Percentiles rank a stretch among this genome's conserved stretches.
These are phyloP conservation scores for Phytophthora citricola DNA, from an alignment of 352 stramenopile genomes.

Conservation along the genomic window DNA sequence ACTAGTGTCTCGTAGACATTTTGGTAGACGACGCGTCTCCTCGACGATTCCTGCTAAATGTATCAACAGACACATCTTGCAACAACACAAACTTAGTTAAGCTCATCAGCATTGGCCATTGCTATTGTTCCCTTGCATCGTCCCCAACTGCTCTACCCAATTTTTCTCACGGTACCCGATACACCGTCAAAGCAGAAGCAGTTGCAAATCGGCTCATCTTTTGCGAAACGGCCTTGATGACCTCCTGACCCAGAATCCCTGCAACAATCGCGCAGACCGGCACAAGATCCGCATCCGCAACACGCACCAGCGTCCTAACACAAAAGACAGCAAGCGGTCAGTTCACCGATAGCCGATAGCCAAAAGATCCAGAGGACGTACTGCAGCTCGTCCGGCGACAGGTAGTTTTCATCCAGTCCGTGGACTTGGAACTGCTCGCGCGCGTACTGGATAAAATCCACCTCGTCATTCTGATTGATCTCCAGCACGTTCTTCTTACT, in stretches of 20 bases:
- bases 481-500: slow-evolving; percentile 20
- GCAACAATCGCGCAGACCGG: slow-evolving; percentile 96
- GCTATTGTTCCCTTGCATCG: slow-evolving; percentile 18
- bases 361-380: slow-evolving; percentile 18
- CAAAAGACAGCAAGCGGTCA: neutral
- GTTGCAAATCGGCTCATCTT: slow-evolving; percentile 98
- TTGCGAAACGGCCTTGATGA: slow-evolving; percentile 98
- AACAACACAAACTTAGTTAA: slow-evolving; percentile 20
- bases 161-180: slow-evolving; percentile 61
- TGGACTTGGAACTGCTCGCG: slow-evolving; percentile 54
- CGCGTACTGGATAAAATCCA: slow-evolving; percentile 70
- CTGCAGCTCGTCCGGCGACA: slow-evolving; percentile 60
- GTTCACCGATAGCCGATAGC: neutral
- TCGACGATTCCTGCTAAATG: slow-evolving; percentile 11
- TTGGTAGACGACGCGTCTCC: neutral
- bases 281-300: slow-evolving; percentile 73
- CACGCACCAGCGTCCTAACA: slow-evolving; percentile 47
- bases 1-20: neutral
- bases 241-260: slow-evolving; percentile 97
- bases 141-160: slow-evolving; percentile 43
- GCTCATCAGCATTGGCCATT: slow-evolving; percentile 1
- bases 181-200: slow-evolving; percentile 94
- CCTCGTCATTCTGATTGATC: slow-evolving; percentile 26
- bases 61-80: slow-evolving; percentile 14
- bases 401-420: slow-evolving; percentile 68